Evolutionary conservation across 2,329 filamentous ascomycete species (phyloP), one percentile per base, ranked within the genome.

Genomic region (Lomentospora prolificans): DNA sequence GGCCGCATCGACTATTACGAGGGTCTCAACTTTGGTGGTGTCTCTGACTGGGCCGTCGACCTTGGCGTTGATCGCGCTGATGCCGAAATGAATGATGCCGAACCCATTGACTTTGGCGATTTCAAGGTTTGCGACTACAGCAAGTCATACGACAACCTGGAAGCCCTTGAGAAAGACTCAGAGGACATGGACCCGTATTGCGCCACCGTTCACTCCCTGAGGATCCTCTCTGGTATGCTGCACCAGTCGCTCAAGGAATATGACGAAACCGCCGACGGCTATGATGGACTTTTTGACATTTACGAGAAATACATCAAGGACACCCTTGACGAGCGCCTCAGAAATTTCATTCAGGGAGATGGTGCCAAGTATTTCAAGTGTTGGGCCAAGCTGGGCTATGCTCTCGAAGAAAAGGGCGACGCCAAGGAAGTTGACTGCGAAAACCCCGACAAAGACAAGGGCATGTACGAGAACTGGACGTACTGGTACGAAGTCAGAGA

Each of bases 31-130:
- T 63, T 66, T 39, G 62, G 55, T 1, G 64, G 64, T 2, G 60
- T 58, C 6, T 56, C 53, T 1, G 63, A 65, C 53, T 65, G 63
- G 64, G 63, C 62, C 7, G 56, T 64, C 14, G 64, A 64, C 41
- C 55, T 64, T 25, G 30, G 10, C 19, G 4, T 10, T 17, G 50
- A 52, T 17, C 30, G 7, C 4, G 22, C 25, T 14, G 30, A 28
- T 10, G 7, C 30, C 30, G 30, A 36, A 4, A 14, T 7, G 8
- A 19, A 30, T 14, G 50, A n/a, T 25, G 30, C 8, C 10, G 30
- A 17, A 9, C 9, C 28, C 30, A 6, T 33, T 7, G 30, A 33
- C 30, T 12, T 33, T 12, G 30, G 30, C 46, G 46, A 50, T 22
- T 22, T 50, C 14, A 25, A 50, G 22, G 8, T 10, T 10, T 50